A percentile compares a stretch with the other conserved stretches of the same genome.
Conservation (phyloP, 2,329 filamentous ascomycete genomes). For the Lachnellula subtilissima region DNA sequence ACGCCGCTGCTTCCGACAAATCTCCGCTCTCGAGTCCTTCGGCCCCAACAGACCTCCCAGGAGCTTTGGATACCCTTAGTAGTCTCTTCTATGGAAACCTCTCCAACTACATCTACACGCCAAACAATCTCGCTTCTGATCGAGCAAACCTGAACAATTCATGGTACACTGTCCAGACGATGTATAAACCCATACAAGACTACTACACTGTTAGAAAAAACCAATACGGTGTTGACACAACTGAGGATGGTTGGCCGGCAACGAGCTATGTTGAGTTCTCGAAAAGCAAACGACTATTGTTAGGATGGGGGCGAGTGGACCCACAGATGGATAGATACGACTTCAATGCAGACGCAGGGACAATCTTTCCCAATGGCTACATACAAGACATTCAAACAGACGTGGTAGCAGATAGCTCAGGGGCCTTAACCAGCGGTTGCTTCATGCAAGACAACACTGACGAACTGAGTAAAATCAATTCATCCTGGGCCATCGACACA, state of each 20-base stretch:
- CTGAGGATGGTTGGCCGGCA: constrained; percentile 60
- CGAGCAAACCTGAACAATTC: constrained; percentile 51
- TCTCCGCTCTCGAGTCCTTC: constrained; percentile 40
- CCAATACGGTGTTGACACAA: constrained; percentile 36
- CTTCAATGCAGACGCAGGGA: constrained; percentile 42
- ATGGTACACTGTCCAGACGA: constrained; percentile 46
- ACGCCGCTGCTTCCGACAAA: constrained; percentile 45
- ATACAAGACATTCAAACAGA: constrained; percentile 35
- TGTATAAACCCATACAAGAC: constrained; percentile 41
- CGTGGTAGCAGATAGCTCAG: constrained; percentile 34
- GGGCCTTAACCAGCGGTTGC: constrained; percentile 47
- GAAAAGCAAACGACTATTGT: constrained; percentile 47
- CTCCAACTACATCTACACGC: constrained; percentile 50
- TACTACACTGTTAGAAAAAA: constrained; percentile 43
- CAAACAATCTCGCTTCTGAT: constrained; percentile 43
- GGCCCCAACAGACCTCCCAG: constrained; percentile 40
- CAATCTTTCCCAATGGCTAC: constrained; percentile 47
- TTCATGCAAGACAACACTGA: constrained; percentile 42
- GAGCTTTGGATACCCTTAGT: constrained; percentile 40
- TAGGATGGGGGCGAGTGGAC: constrained; percentile 52
- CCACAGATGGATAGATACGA: constrained; percentile 53
- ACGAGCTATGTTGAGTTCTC: constrained; percentile 52
- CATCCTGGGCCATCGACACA: constrained; percentile 46
- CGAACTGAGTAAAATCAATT: constrained; percentile 41
- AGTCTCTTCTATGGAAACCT: constrained; percentile 43